phyloP scores from a whole-genome alignment of 2,329 filamentous ascomycete genomes.

The Pseudopyricularia cyperi region DNA sequence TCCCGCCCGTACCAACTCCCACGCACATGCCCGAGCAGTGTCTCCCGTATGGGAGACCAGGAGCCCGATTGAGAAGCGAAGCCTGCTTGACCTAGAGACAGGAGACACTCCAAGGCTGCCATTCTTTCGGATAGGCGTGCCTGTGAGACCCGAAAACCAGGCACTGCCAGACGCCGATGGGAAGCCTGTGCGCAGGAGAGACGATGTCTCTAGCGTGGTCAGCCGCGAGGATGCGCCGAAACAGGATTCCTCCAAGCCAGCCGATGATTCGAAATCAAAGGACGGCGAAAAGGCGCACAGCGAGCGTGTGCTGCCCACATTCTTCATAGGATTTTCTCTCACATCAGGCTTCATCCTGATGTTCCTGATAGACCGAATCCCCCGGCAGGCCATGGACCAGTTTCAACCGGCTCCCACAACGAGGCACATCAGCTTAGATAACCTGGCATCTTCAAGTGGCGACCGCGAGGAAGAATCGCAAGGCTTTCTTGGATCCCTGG shows the following conservation, averaged over 20 bases:
- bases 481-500: constrained; percentile 44
- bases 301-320: constrained; percentile 42
- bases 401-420: constrained; percentile 53
- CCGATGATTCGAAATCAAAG: constrained; percentile 8
- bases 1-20: constrained; percentile 18
- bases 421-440: constrained; percentile 80
- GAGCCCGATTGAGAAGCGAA: background rate
- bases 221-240: background rate
- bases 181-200: constrained; percentile 10
- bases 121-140: constrained; percentile 3
- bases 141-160: background rate
- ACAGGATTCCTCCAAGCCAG: background rate
- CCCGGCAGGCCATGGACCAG: constrained; percentile 55
- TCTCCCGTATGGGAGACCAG: background rate
- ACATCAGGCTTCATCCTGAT: constrained; percentile 87
- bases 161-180: background rate
- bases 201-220: constrained; percentile 14
- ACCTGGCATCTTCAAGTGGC: constrained; percentile 36
- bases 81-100: background rate
- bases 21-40: constrained; percentile 6
- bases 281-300: constrained; percentile 12
- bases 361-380: constrained; percentile 86
- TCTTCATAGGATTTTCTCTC: constrained; percentile 77
- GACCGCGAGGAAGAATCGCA: constrained; percentile 41
- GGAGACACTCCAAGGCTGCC: background rate